A percentile compares a stretch with the other conserved stretches of the same genome.
These are phyloP conservation scores for Neostapfia colusana DNA, from an alignment of 176 grass and related monocot genomes.

Conservation along the genomic window DNA sequence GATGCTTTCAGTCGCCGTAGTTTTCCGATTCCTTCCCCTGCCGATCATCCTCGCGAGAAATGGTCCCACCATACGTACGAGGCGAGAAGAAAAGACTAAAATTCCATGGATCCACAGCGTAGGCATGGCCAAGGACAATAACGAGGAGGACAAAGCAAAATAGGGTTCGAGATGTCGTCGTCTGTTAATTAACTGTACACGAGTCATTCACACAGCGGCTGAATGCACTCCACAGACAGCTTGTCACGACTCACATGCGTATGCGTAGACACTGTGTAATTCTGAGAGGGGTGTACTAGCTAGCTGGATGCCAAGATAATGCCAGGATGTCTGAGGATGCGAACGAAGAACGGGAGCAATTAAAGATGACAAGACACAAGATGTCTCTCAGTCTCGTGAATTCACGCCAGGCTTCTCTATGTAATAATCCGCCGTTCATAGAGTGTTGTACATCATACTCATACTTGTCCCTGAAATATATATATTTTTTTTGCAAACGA, in stretches of 20 bases:
- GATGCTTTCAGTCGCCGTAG: slow-evolving; percentile 21
- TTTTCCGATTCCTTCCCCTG: neutral
- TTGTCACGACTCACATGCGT: slow-evolving; percentile 25
- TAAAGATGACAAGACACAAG: neutral
- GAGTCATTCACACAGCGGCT: neutral
- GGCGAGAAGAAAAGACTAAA: neutral
- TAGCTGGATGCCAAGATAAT: neutral
- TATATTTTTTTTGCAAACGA: neutral
- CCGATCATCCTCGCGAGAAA: neutral
- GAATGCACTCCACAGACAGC: neutral
- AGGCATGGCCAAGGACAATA: neutral
- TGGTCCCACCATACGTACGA: slow-evolving; percentile 21
- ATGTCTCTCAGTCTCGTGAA: slow-evolving; percentile 1
- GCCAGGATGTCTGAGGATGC: neutral
- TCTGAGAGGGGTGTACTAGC: neutral
- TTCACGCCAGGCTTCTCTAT: slow-evolving; percentile 12
- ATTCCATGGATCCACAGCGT: neutral
- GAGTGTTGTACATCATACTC: slow-evolving; percentile 30
- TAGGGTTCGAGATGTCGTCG: neutral
- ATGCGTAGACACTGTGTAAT: slow-evolving; percentile 15
- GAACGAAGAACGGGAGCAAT: slow-evolving; percentile 19
- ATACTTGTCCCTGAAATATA: slow-evolving; percentile 49
- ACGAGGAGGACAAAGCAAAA: neutral
- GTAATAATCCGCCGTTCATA: neutral
- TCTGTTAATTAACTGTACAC: slow-evolving; percentile 34